Evolutionary conservation across 2,329 filamentous ascomycete species (phyloP).

Genomic region (Clathrospora elynae): DNA sequence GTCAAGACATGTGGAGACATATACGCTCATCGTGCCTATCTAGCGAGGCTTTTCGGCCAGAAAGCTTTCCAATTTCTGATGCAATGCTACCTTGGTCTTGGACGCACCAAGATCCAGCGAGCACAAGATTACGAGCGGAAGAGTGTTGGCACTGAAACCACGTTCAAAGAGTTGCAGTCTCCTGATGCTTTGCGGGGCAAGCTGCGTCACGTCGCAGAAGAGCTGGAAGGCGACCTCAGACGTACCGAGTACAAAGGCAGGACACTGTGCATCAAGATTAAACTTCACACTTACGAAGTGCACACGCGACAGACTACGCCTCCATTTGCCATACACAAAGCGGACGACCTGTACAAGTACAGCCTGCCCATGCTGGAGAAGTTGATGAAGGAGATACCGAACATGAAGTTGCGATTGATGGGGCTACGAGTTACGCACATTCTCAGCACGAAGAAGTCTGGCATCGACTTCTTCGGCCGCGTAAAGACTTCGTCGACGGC

Average conservation of each 20-base stretch:
- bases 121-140: conserved; percentile 90
- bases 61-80: conserved; percentile 89
- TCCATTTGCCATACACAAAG: conserved; percentile 71
- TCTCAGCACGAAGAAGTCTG: conserved; percentile 80
- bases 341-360: conserved; percentile 83
- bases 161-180: conserved; percentile 79
- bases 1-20: conserved; percentile 89
- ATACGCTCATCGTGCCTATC: conserved; percentile 72
- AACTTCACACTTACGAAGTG: conserved; percentile 92
- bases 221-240: conserved; percentile 83
- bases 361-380: conserved; percentile 82
- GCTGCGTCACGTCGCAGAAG: conserved; percentile 78
- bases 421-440: conserved; percentile 87
- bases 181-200: conserved; percentile 73
- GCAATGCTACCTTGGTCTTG: conserved; percentile 81
- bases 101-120: conserved; percentile 81
- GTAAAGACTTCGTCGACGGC: conserved; percentile 21
- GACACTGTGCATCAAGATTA: conserved; percentile 91
- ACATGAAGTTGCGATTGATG: conserved; percentile 81
- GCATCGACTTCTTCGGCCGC: conserved; percentile 79
- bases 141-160: conserved; percentile 91
- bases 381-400: conserved; percentile 80
- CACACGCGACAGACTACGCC: conserved; percentile 79
- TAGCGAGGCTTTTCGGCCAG: conserved; percentile 82
- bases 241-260: conserved; percentile 83